These are phyloP conservation scores for Torulaspora indica DNA, from an alignment of 805 yeast species.

Conservation along the genomic window DNA sequence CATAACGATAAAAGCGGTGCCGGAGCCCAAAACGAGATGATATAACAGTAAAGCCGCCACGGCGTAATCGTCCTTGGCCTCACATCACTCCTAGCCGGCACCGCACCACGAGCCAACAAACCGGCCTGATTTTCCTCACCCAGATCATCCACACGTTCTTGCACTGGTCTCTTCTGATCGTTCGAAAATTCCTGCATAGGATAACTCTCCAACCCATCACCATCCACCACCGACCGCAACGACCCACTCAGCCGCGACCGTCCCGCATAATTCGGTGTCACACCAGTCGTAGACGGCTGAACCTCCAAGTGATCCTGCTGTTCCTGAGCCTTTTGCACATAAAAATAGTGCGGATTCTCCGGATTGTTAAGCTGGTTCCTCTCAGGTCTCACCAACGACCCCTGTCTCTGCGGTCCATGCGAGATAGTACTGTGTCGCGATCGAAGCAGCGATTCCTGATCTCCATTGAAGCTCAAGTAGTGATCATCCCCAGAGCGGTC, in stretches of 20 bases:
- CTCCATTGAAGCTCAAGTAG: slow-evolving; percentile 19
- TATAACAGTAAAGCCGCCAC: slow-evolving; percentile 79
- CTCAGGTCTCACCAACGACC: slow-evolving; percentile 81
- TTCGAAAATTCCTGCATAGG: slow-evolving; percentile 9
- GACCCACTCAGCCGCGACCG: background rate
- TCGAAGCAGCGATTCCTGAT: slow-evolving; percentile 37
- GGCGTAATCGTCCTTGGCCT: slow-evolving; percentile 9
- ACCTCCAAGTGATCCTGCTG: slow-evolving; percentile 58
- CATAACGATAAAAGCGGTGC: slow-evolving; percentile 48
- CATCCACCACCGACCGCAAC: background rate
- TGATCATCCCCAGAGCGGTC: slow-evolving; percentile 17
- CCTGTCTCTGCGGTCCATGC: slow-evolving; percentile 29
- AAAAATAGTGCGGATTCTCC: slow-evolving; percentile 73
- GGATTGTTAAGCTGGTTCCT: slow-evolving; percentile 60
- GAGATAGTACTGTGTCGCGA: slow-evolving; percentile 19
- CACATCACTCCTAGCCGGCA: background rate
- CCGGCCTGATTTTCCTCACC: slow-evolving; percentile 5
- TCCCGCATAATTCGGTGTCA: slow-evolving; percentile 45
- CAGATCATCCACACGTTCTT: slow-evolving; percentile 2
- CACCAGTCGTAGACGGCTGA: slow-evolving; percentile 68
- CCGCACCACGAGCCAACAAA: background rate
- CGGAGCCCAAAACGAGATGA: slow-evolving; percentile 91
- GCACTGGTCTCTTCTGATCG: slow-evolving; percentile 1
- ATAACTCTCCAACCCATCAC: slow-evolving; percentile 2
- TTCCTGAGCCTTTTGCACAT: slow-evolving; percentile 66